Evolutionary conservation across 163 green algal genomes (phyloP).

Genomic region (Scenedesmus sp.): DNA sequence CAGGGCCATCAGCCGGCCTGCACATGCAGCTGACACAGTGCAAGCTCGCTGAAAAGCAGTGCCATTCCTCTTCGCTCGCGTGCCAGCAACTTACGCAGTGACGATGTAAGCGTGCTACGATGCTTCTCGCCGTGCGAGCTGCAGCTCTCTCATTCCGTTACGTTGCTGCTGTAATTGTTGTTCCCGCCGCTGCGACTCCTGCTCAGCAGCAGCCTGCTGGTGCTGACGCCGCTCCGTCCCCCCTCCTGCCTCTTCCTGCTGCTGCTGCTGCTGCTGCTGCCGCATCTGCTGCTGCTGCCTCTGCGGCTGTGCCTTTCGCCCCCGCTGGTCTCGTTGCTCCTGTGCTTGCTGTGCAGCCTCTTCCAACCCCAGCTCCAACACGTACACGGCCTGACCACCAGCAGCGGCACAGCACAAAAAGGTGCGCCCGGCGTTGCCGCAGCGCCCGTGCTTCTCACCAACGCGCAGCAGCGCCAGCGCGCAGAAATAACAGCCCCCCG

Average conservation of each 20-base stretch:
- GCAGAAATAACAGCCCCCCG: background rate
- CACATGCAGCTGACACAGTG: too few relatives aligned
- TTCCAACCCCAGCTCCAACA: conserved; percentile 58
- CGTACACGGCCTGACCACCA: conserved; percentile 47
- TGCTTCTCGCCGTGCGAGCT: background rate
- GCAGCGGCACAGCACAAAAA: conserved; percentile 49
- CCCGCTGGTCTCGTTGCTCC: background rate
- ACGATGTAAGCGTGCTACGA: background rate
- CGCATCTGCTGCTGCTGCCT: background rate
- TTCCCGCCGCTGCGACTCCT: background rate
- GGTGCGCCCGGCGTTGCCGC: conserved; percentile 45
- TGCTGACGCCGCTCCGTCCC: background rate
- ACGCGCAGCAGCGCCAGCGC: conserved; percentile 3
- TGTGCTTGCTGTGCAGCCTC: background rate
- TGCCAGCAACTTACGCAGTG: too few relatives aligned
- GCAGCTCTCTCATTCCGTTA: background rate
- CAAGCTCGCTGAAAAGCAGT: too few relatives aligned
- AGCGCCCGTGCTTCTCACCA: background rate
- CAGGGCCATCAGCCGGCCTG: too few relatives aligned
- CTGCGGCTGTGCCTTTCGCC: background rate
- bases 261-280: conserved; percentile 3
- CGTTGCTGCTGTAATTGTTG: background rate
- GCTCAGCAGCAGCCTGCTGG: too few relatives aligned
- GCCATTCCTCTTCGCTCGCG: too few relatives aligned
- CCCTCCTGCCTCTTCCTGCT: background rate